Percentiles rank a stretch among this genome's conserved stretches.
phyloP scores from a whole-genome alignment of 2,329 filamentous ascomycete genomes.

The Fusarium phyllophilum region DNA sequence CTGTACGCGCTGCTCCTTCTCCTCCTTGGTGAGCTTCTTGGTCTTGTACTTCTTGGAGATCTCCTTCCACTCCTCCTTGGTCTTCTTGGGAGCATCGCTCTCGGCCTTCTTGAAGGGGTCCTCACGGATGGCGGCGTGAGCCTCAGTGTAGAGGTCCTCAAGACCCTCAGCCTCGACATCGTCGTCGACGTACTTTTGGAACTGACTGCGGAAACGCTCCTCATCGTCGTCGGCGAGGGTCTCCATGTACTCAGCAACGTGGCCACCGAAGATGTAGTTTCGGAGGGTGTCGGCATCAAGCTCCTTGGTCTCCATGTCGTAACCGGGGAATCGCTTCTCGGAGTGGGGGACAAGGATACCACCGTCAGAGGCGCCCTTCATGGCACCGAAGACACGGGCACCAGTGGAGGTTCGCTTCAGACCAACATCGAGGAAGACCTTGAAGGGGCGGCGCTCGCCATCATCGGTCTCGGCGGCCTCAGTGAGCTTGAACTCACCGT shows the following conservation, averaged over 20 bases:
- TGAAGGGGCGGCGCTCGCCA: constrained; percentile 97
- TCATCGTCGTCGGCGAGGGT: constrained; percentile 98
- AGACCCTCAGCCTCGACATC: constrained; percentile 96
- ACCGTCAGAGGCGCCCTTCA: constrained; percentile 99
- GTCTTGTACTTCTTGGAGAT: constrained; percentile 91
- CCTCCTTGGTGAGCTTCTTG: constrained; percentile 80
- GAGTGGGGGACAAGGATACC: constrained; percentile 97
- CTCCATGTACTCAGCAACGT: constrained; percentile 99
- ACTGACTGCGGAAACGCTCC: constrained; percentile 99
- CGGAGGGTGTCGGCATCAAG: constrained; percentile 95
- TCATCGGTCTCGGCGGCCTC: constrained; percentile 84
- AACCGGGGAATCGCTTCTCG: constrained; percentile 99
- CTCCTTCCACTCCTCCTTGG: constrained; percentile 95
- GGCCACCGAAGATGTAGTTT: constrained; percentile 99
- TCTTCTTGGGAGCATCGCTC: constrained; percentile 83
- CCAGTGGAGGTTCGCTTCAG: constrained; percentile 96
- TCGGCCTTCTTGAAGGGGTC: constrained; percentile 96
- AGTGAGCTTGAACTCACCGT: constrained; percentile 95
- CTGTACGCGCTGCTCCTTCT: constrained; percentile 87
- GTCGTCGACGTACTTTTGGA: constrained; percentile 97
- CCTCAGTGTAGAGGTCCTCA: constrained; percentile 95
- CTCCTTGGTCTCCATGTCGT: constrained; percentile 97
- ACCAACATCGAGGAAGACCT: constrained; percentile 98
- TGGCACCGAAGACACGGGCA: constrained; percentile 98
- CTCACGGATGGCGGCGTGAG: constrained; percentile 96